These are phyloP conservation scores for Phalaenopsis hybrid DNA, from an alignment of 116 monocot species.

Conservation along the genomic window DNA sequence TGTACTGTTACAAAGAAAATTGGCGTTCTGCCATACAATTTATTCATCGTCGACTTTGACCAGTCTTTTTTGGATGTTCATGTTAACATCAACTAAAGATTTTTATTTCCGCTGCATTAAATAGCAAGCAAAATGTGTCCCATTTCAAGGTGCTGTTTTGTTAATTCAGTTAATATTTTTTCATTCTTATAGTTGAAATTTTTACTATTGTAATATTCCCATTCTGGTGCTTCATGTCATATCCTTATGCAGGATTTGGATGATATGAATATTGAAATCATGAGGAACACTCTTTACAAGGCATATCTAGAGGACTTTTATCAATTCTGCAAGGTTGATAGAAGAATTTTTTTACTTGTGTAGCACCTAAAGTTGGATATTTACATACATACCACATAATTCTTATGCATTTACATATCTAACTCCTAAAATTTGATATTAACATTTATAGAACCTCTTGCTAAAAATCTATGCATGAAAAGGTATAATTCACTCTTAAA, in stretches of 20 bases:
- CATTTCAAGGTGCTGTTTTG: background rate
- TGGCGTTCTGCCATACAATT: background rate
- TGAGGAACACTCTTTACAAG: slow-evolving; percentile 99
- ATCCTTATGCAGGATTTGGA: slow-evolving; percentile 60
- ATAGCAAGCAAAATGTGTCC: background rate
- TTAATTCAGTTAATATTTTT: background rate
- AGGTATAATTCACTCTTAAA: no score
- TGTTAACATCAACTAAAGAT: background rate
- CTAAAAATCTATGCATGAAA: no score
- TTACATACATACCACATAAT: no score
- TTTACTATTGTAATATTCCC: background rate
- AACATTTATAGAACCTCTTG: no score
- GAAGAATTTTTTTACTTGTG: background rate
- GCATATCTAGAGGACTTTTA: slow-evolving; percentile 98
- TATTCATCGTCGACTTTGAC: background rate
- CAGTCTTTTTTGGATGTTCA: background rate
- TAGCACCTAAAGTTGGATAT: no score
- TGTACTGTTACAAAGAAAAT: background rate
- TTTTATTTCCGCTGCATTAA: background rate
- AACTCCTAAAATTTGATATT: no score
- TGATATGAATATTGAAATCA: slow-evolving; percentile 99
- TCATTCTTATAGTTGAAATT: background rate
- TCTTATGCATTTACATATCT: no score
- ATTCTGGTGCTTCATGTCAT: background rate
- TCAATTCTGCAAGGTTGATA: slow-evolving; percentile 70